Base-by-base conservation (phyloP, 1,139 yeast genomes). In the Kluyveromyces sp. region DNA sequence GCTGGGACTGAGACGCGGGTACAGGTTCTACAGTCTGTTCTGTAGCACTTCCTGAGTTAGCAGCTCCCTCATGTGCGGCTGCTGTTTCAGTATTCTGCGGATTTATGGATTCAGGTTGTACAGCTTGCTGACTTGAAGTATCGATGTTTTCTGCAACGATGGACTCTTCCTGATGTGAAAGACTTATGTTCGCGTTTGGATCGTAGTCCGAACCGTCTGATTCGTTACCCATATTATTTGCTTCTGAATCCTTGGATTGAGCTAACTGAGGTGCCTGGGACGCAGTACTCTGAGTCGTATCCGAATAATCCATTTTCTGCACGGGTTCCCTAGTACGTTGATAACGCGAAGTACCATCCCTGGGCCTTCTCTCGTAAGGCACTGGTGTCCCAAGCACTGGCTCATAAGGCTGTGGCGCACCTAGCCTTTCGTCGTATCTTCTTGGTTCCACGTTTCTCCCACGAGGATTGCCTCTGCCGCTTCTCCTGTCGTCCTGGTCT, bases 341-440 rank as follows among this genome's bases (percentile, higher is more conserved):
- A 30, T 30, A 13, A 4, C 17, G 17, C 33, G 33, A n/a, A 6
- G n/a, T 12, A 6, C 17, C 15, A 4, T 35, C 39, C n/a, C 39
- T 22, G n/a, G 15, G 31, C 12, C 25, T 35, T 25, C 31, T 35
- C 19, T 35, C 39, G n/a, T 7, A 11, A n/a, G 39, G 19, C 12
- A 26, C 19, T 6, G 39, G 39, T 4, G 31, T 51, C 48, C 41
- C 53, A 55, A 41, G 53, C 58, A 46, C 61, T 52, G 19, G 51
- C 47, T 33, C 51, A 44, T 32, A 36, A n/a, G 36, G 42, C 35
- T 29, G 58, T 51, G 40, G 56, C 48, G 43, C 57, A 44, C 54
- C 57, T 49, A 41, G 22, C 35, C 41, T 11, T 22, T 38, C 41
- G 36, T 38, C 41, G 30, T 38, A 38, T 15, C 53, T 48, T 46